Conservation (phyloP, 805 yeast genomes). For the Grigorovia yakushimaensis region DNA sequence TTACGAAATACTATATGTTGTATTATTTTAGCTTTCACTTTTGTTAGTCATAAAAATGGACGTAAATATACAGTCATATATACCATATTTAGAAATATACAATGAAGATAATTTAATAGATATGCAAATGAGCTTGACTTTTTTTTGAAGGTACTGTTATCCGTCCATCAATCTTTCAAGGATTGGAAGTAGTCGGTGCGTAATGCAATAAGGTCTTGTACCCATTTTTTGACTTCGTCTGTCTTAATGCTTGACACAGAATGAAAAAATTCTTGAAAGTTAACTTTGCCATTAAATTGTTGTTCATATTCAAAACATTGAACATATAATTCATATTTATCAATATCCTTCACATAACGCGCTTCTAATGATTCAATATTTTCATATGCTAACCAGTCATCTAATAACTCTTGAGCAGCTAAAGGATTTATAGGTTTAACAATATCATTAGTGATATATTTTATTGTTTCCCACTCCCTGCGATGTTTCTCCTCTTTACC, state of each 20-base stretch:
- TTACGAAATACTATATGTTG: background rate
- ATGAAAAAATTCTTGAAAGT: slow-evolving; percentile 58
- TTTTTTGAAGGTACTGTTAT: too few species aligned
- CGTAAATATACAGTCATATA: too few species aligned
- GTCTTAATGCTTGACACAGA: slow-evolving; percentile 59
- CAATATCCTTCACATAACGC: slow-evolving; percentile 84
- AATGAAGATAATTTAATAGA: too few species aligned
- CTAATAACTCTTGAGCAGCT: slow-evolving; percentile 56
- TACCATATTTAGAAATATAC: too few species aligned
- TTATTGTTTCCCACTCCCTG: slow-evolving; percentile 66
- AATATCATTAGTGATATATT: slow-evolving; percentile 48
- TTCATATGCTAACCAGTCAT: slow-evolving; percentile 85
- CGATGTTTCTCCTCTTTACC: slow-evolving; percentile 74
- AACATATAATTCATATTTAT: slow-evolving; percentile 77
- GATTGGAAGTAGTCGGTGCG: slow-evolving; percentile 26
- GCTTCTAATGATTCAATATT: slow-evolving; percentile 75
- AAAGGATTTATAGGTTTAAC: slow-evolving; percentile 52
- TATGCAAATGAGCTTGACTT: too few species aligned
- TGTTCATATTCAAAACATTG: slow-evolving; percentile 82
- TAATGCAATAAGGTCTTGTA: slow-evolving; percentile 45
- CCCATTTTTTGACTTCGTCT: slow-evolving; percentile 58
- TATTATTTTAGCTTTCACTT: too few species aligned
- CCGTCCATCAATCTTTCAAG: too few species aligned
- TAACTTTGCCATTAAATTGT: slow-evolving; percentile 43
- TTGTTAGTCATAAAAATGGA: too few species aligned